These are phyloP conservation scores for Straminergon stramineum DNA, from an alignment of 225 moss, liverwort and hornwort species.

Conservation along the genomic window DNA sequence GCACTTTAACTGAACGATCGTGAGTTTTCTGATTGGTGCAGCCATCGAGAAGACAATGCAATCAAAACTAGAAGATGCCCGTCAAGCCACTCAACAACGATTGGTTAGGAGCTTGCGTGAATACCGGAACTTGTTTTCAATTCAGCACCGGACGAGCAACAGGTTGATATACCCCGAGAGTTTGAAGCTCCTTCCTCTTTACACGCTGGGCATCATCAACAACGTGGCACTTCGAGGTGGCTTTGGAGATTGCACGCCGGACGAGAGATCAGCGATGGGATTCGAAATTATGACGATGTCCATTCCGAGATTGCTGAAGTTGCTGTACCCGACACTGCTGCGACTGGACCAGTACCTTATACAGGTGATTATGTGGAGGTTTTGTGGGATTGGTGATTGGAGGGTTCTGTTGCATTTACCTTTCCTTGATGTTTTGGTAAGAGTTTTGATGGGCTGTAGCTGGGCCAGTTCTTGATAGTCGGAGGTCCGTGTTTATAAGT, in stretches of 20 bases:
- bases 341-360: slow-evolving; percentile 74
- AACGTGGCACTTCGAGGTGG: slow-evolving; percentile 78
- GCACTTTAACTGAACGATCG: not conserved
- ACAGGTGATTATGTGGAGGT: slow-evolving; percentile 32
- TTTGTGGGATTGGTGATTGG: not conserved
- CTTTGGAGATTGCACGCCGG: slow-evolving; percentile 59
- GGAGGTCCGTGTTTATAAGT: not conserved
- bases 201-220: slow-evolving; percentile 79
- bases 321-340: slow-evolving; percentile 73
- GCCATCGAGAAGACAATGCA: slow-evolving; percentile 80
- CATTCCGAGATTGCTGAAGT: slow-evolving; percentile 27
- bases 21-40: slow-evolving; percentile 17
- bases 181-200: slow-evolving; percentile 79
- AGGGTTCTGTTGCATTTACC: not conserved
- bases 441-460: not conserved
- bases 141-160: slow-evolving; percentile 71
- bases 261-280: slow-evolving; percentile 80
- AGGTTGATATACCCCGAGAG: slow-evolving; percentile 89
- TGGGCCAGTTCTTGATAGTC: not conserved
- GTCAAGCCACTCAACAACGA: slow-evolving; percentile 56
- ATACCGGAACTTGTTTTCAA: slow-evolving; percentile 71
- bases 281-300: slow-evolving; percentile 92
- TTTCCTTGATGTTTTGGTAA: not conserved
- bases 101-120: slow-evolving; percentile 79
- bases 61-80: slow-evolving; percentile 42